phyloP scores from a whole-genome alignment of 306 rosid genomes.

The Castanospermum australe region DNA sequence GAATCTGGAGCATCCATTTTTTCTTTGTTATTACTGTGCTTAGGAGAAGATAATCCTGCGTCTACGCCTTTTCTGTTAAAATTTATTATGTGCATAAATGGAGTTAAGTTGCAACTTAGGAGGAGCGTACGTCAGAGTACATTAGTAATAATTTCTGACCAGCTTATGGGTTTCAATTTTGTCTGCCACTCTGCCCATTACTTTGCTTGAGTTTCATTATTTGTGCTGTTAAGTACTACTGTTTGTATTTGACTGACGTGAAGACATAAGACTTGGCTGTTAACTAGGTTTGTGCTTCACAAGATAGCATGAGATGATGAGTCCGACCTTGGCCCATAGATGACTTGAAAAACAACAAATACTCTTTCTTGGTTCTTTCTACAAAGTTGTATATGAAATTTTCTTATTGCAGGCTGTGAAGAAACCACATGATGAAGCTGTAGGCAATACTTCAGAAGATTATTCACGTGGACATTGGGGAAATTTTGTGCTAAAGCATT shows the following conservation, averaged over 20 bases:
- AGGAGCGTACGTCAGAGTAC: not conserved
- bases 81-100: not conserved
- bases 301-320: not conserved
- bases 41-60: not conserved
- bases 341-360: slow-evolving; percentile 5
- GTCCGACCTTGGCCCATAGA: not conserved
- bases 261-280: not conserved
- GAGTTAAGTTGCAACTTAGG: slow-evolving; percentile 7
- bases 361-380: slow-evolving; percentile 13
- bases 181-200: not conserved
- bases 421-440: slow-evolving; percentile 34
- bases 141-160: not conserved
- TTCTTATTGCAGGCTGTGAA: slow-evolving; percentile 45
- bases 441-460: slow-evolving; percentile 41
- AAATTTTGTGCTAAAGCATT: slow-evolving; percentile 49
- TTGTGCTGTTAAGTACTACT: not conserved
- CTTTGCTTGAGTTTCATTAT: not conserved
- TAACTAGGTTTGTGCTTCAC: not conserved
- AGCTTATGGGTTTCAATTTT: not conserved
- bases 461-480: slow-evolving; percentile 54
- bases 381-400: slow-evolving; percentile 30
- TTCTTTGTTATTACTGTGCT: not conserved
- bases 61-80: not conserved
- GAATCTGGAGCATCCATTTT: not conserved
- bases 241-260: not conserved